Evolutionary conservation across 2,329 filamentous ascomycete species (phyloP).

Genomic region (Microcyclospora pomicola): DNA sequence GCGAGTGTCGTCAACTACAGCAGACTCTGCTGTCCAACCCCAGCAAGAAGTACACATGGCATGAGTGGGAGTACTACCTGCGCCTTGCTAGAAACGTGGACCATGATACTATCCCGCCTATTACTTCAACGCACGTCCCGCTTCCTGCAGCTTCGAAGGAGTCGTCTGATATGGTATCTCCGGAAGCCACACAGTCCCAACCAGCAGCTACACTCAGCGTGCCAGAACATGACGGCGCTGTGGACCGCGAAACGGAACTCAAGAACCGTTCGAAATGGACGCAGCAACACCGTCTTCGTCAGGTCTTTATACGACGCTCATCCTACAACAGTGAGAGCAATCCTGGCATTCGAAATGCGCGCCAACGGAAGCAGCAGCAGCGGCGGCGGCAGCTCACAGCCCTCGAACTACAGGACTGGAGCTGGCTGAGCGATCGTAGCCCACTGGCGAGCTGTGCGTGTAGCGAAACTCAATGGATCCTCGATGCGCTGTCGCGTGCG

Average conservation of each 20-base stretch:
- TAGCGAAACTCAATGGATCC: constrained; percentile 59
- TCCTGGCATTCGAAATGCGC: too few relatives aligned
- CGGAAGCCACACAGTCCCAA: neutral
- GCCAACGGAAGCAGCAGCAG: constrained; percentile 3
- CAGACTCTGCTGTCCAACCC: constrained; percentile 28
- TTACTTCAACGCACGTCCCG: neutral
- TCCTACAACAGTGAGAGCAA: neutral
- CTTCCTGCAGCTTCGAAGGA: neutral
- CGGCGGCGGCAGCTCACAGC: constrained; percentile 10
- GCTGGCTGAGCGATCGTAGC: constrained; percentile 56
- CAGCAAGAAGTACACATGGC: constrained; percentile 22
- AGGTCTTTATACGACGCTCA: constrained; percentile 7
- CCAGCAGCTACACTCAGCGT: neutral
- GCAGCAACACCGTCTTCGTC: constrained; percentile 1
- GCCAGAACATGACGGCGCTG: constrained; percentile 11
- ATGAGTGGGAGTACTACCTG: constrained; percentile 36
- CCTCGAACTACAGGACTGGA: constrained; percentile 39
- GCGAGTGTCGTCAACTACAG: constrained; percentile 31
- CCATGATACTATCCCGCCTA: constrained; percentile 3
- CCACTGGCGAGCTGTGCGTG: constrained; percentile 52
- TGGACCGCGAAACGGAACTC: constrained; percentile 7
- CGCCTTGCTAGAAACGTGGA: constrained; percentile 34
- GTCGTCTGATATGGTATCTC: neutral
- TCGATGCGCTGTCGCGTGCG: constrained; percentile 47
- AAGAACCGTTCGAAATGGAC: constrained; percentile 5